phyloP scores from a whole-genome alignment of 768 basidiomycete genomes.

The Scleroderma citrinum region DNA sequence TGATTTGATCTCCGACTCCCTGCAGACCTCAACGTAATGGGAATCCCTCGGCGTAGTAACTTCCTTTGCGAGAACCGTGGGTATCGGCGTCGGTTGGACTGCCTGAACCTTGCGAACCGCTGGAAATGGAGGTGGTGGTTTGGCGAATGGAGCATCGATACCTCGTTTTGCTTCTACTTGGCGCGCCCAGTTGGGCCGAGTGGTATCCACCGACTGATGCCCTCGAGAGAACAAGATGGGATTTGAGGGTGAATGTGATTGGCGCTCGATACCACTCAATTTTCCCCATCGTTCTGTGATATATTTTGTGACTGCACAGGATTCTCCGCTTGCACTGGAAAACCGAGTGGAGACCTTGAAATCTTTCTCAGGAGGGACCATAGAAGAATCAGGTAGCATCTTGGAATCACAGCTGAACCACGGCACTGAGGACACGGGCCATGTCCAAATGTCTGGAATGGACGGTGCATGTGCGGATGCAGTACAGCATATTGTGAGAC shows the following conservation, averaged over 20 bases:
- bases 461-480: slow-evolving; percentile 38
- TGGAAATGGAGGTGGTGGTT: slow-evolving; percentile 19
- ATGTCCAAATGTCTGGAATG: slow-evolving; percentile 47
- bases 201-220: slow-evolving; percentile 16
- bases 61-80: slow-evolving; percentile 24
- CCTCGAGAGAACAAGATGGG: slow-evolving; percentile 15
- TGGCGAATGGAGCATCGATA: slow-evolving; percentile 48
- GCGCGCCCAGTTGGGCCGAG: slow-evolving; percentile 47
- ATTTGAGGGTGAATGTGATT: slow-evolving; percentile 8
- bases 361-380: slow-evolving; percentile 8
- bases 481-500: slow-evolving; percentile 45
- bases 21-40: slow-evolving; percentile 29
- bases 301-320: slow-evolving; percentile 23
- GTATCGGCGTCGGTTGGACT: slow-evolving; percentile 26
- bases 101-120: slow-evolving; percentile 7
- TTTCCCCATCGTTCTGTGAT: slow-evolving; percentile 28
- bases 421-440: slow-evolving; percentile 43
- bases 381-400: background rate
- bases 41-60: slow-evolving; percentile 18
- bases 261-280: slow-evolving; percentile 18
- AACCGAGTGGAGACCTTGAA: slow-evolving; percentile 5
- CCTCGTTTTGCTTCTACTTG: slow-evolving; percentile 42
- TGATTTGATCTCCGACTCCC: slow-evolving; percentile 23
- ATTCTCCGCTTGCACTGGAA: slow-evolving; percentile 7
- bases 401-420: slow-evolving; percentile 45